Conservation (phyloP, 306 rosid species). For the Senna tora region DNA sequence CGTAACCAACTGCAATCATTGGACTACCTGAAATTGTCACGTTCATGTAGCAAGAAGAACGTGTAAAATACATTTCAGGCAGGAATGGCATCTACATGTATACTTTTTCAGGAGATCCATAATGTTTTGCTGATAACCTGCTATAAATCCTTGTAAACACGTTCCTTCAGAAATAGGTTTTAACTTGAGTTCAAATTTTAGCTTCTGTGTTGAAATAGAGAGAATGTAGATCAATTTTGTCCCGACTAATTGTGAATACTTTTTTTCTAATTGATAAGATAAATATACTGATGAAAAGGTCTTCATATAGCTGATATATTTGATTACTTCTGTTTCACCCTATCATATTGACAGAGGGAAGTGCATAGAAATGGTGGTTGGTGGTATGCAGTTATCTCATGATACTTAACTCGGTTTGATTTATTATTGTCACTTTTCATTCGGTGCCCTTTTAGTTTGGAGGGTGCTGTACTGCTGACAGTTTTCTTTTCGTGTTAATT, state of each 20-base stretch:
- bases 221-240: constrained; percentile 52
- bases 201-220: constrained; percentile 34
- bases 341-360: constrained; percentile 25
- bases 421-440: constrained; percentile 12
- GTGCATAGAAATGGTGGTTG: constrained; percentile 31
- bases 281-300: constrained; percentile 40
- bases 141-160: constrained; percentile 43
- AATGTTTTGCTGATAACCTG: constrained; percentile 45
- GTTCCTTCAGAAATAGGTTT: constrained; percentile 41
- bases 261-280: constrained; percentile 45
- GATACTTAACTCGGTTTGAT: constrained; percentile 19
- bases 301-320: constrained; percentile 38
- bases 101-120: constrained; percentile 42
- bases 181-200: constrained; percentile 41
- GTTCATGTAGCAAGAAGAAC: constrained; percentile 74
- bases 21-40: constrained; percentile 63
- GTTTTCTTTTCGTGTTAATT: not conserved
- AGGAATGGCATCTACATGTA: constrained; percentile 29
- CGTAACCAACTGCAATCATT: constrained; percentile 61
- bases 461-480: not conserved
- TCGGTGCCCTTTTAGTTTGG: not conserved
- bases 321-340: constrained; percentile 27
- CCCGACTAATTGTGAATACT: constrained; percentile 41
- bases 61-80: constrained; percentile 45
- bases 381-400: constrained; percentile 2